Conservation (phyloP, 176 grass and related monocot genomes). For the Chloris gayana region DNA sequence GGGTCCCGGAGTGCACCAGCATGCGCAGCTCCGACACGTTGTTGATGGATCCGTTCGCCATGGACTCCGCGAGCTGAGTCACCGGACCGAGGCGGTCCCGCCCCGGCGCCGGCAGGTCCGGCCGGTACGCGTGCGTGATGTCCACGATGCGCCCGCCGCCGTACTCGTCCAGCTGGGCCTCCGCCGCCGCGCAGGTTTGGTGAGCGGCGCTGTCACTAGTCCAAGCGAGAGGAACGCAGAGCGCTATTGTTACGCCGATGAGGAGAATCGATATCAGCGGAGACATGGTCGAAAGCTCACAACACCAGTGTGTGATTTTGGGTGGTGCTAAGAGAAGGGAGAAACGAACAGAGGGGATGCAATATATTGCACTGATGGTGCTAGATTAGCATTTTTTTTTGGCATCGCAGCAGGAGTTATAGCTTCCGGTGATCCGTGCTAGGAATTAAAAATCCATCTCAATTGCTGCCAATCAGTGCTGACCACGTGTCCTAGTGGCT, state of each 20-base stretch:
- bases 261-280: neutral
- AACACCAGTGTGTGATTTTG: too few species aligned
- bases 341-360: neutral
- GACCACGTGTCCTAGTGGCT: too few species aligned
- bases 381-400: too few species aligned
- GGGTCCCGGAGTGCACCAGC: constrained; percentile 61
- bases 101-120: constrained; percentile 55
- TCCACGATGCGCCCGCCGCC: constrained; percentile 69
- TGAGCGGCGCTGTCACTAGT: constrained; percentile 5
- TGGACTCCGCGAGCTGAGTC: constrained; percentile 55
- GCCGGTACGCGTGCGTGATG: constrained; percentile 77
- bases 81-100: constrained; percentile 44
- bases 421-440: too few species aligned
- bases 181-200: constrained; percentile 18
- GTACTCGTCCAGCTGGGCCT: constrained; percentile 48
- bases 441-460: too few species aligned
- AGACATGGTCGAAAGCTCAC: neutral
- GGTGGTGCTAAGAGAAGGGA: neutral
- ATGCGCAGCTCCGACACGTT: constrained; percentile 76
- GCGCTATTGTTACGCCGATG: neutral
- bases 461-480: too few species aligned
- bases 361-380: too few species aligned
- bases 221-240: neutral
- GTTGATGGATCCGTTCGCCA: constrained; percentile 67
- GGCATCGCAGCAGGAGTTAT: too few species aligned